These are phyloP conservation scores for Colletotrichum incanum DNA, from an alignment of 2,329 filamentous ascomycete genomes.

Conservation along the genomic window DNA sequence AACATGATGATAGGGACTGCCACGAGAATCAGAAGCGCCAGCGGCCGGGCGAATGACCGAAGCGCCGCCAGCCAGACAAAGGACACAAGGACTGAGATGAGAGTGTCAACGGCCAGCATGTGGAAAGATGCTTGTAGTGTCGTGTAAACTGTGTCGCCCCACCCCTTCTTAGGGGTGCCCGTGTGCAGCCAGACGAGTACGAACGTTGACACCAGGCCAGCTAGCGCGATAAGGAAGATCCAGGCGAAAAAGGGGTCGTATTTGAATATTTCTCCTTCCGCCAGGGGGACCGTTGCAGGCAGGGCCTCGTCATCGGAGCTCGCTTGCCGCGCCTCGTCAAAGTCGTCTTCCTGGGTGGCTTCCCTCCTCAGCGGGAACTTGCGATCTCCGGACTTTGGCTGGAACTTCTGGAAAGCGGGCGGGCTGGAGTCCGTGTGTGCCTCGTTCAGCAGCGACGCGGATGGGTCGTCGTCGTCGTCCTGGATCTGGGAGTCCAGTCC, in stretches of 20 bases:
- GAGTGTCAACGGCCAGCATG: conserved; percentile 90
- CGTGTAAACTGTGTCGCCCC: conserved; percentile 95
- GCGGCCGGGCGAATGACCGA: conserved; percentile 87
- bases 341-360: conserved; percentile 64
- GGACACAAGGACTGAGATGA: conserved; percentile 91
- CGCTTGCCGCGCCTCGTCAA: conserved; percentile 59
- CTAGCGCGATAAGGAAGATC: conserved; percentile 88
- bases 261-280: conserved; percentile 78
- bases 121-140: conserved; percentile 89
- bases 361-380: conserved; percentile 60
- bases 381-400: conserved; percentile 55
- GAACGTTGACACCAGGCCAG: conserved; percentile 88
- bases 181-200: conserved; percentile 94
- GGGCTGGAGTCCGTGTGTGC: conserved; percentile 67
- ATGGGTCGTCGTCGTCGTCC: conserved; percentile 70
- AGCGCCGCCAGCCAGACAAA: conserved; percentile 92
- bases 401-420: conserved; percentile 75
- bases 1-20: conserved; percentile 89
- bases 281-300: conserved; percentile 65
- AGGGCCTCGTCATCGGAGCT: conserved; percentile 56
- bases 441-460: conserved; percentile 73
- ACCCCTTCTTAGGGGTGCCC: conserved; percentile 79
- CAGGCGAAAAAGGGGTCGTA: conserved; percentile 95
- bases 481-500: conserved; percentile 80
- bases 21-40: conserved; percentile 85